Percentiles rank a stretch among this genome's conserved stretches.
Evolutionary conservation across 2,329 filamentous ascomycete genomes (phyloP).

Genomic region (Penicillium psychrosexuale): DNA sequence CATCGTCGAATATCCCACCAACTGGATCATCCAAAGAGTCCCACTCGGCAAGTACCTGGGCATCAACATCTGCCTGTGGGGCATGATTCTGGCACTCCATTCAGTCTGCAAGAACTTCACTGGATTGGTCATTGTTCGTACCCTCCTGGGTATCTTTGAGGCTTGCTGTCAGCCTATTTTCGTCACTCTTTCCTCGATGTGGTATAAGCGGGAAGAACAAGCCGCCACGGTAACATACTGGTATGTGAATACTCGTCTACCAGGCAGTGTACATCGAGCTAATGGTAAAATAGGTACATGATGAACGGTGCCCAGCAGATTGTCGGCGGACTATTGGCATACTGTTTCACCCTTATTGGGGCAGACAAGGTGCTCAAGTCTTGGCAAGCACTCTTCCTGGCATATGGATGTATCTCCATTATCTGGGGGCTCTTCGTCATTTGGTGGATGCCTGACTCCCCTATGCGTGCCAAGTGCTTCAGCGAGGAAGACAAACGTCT

Average conservation of each 20-base stretch:
- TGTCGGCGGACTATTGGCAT: slow-evolving; percentile 66
- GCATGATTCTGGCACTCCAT: slow-evolving; percentile 58
- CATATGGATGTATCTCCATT: slow-evolving; percentile 62
- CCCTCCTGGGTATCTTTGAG: slow-evolving; percentile 68
- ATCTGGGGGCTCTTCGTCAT: slow-evolving; percentile 64
- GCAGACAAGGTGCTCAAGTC: slow-evolving; percentile 54
- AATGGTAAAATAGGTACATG: slow-evolving; percentile 54
- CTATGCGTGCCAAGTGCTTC: slow-evolving; percentile 69
- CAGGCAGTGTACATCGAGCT: background rate
- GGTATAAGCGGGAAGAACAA: slow-evolving; percentile 69
- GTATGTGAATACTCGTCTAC: slow-evolving; percentile 36
- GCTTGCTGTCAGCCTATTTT: slow-evolving; percentile 67
- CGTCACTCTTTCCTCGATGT: slow-evolving; percentile 64
- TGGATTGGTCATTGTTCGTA: slow-evolving; percentile 59
- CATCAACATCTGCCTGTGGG: slow-evolving; percentile 64
- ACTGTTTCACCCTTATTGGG: slow-evolving; percentile 52
- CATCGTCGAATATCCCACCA: slow-evolving; percentile 69
- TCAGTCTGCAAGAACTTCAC: slow-evolving; percentile 60
- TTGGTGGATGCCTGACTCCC: slow-evolving; percentile 64
- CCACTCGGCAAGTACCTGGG: slow-evolving; percentile 66
- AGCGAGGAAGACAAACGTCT: slow-evolving; percentile 63
- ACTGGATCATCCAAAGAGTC: slow-evolving; percentile 61
- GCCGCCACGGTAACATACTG: slow-evolving; percentile 65
- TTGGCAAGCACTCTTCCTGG: slow-evolving; percentile 68
- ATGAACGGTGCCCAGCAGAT: slow-evolving; percentile 74